Evolutionary conservation across 768 basidiomycete genomes (phyloP), one percentile per base, ranked within the genome.

Genomic region (Boletus vermiculosoides): DNA sequence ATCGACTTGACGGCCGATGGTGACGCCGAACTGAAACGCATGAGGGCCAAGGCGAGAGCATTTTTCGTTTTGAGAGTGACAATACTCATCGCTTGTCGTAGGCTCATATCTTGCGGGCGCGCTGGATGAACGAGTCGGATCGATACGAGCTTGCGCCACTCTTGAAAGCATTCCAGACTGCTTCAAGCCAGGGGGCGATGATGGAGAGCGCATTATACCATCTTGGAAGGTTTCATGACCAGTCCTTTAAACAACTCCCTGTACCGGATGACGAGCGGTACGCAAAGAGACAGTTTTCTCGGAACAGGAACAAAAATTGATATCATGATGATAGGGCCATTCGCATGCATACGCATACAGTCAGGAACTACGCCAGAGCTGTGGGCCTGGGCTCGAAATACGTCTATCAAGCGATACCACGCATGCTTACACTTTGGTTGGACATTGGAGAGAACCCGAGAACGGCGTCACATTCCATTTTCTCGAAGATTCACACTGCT

Each of bases 391-490:
- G 97, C 18, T 92, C 94, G 37, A 99, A 99, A 77, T 97, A 89
- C 70, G 87, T 96, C 23, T 98, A 96, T 70, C 96, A 96, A 69
- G 93, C 94, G 0, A 85, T 99, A 58, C 95, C 97, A 0, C 86
- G 97, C 40, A 79, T 98, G 59, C 79, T 99, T 10, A 98, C 94
- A 0, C 83, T 99, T 31, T 99, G 95, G 94, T 75, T 98, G 49
- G 94, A 97, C 70, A 71, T 91, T 56, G 94, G 88, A n/a, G 94
- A 94, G 66, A 60, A 68, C 25, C 45, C 56, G 11, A 68, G 55
- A 39, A 41, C 39, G n/a, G 30, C 61, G 13, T 60, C 66, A 4
- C 69, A 73, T 15, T 73, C 81, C 20, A 56, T 71, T 1, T 89
- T 82, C 63, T 68, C 63, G 28, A 83, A 80, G 67, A 80, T 92